A percentile compares a stretch with the other conserved stretches of the same genome.
Evolutionary conservation across 805 yeast species (phyloP).

Genomic region (Myxozyma mucilagina): DNA sequence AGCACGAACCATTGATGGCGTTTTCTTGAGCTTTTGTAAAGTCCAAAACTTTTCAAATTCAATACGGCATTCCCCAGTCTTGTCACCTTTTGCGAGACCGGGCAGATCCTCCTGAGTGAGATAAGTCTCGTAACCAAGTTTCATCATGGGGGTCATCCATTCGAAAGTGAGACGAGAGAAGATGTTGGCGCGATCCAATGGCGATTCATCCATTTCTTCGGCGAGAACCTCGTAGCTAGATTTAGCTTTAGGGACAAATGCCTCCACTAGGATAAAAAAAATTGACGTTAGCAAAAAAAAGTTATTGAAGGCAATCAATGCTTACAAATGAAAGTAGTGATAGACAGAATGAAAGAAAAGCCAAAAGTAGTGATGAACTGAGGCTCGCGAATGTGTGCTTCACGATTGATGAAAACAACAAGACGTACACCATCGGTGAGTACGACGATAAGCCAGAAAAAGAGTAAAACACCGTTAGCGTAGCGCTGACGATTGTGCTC

Average conservation of each 20-base stretch:
- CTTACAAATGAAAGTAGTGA: slow-evolving; percentile 25
- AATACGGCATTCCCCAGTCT: slow-evolving; percentile 53
- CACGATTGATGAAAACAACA: slow-evolving; percentile 43
- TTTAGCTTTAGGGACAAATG: slow-evolving; percentile 43
- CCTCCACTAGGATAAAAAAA: slow-evolving; percentile 43
- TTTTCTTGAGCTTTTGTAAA: slow-evolving; percentile 45
- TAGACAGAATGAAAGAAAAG: slow-evolving; percentile 27
- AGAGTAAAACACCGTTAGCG: slow-evolving; percentile 66
- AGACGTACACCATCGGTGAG: slow-evolving; percentile 47
- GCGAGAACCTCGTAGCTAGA: slow-evolving; percentile 40
- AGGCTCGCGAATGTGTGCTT: slow-evolving; percentile 23
- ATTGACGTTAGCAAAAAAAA: neutral
- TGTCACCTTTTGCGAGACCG: slow-evolving; percentile 66
- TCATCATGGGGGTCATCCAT: slow-evolving; percentile 90
- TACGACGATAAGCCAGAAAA: slow-evolving; percentile 68
- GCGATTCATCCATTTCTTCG: slow-evolving; percentile 42
- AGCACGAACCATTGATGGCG: slow-evolving; percentile 60
- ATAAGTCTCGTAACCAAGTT: slow-evolving; percentile 65
- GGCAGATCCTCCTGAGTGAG: slow-evolving; percentile 66
- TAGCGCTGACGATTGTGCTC: slow-evolving; percentile 68
- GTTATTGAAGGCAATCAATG: neutral
- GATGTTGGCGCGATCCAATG: slow-evolving; percentile 62
- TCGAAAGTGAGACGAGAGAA: slow-evolving; percentile 76
- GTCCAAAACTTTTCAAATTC: slow-evolving; percentile 63
- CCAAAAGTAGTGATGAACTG: slow-evolving; percentile 26